phyloP scores from a whole-genome alignment of 1,284 basidiomycete species.

The Cutaneotrichosporon sp. region DNA sequence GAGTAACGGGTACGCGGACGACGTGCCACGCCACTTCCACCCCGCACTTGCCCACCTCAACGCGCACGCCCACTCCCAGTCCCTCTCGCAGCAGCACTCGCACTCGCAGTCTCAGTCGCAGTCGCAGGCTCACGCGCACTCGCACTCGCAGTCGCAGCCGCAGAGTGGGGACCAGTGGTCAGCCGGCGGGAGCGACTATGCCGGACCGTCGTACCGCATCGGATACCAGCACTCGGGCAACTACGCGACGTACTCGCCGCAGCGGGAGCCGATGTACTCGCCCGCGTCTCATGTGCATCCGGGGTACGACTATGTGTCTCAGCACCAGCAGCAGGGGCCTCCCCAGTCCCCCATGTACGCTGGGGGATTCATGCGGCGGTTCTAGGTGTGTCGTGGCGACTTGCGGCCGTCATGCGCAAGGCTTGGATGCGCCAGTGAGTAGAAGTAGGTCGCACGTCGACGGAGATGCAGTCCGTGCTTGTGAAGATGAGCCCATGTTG shows the following conservation, averaged over 20 bases:
- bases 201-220: not conserved
- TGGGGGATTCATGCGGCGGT: not conserved
- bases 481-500: no score
- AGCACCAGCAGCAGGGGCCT: constrained; percentile 1
- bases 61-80: constrained; percentile 3
- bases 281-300: not conserved
- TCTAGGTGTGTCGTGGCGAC: no score
- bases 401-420: no score
- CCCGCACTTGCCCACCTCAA: constrained; percentile 21
- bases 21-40: constrained; percentile 16
- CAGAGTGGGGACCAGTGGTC: not conserved
- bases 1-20: constrained; percentile 15
- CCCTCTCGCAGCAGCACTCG: not conserved
- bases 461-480: not conserved
- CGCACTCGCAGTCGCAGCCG: not conserved
- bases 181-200: not conserved
- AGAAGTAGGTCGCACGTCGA: no score
- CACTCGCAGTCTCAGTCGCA: not conserved
- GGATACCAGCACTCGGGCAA: not conserved
- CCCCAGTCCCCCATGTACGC: constrained; percentile 1
- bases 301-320: constrained; percentile 4
- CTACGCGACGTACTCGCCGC: constrained; percentile 5
- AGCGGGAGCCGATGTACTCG: constrained; percentile 9
- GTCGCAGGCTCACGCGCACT: not conserved
- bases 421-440: no score